Conservation (phyloP, 805 yeast genomes). For the Scheffersomyces coipomensis region DNA sequence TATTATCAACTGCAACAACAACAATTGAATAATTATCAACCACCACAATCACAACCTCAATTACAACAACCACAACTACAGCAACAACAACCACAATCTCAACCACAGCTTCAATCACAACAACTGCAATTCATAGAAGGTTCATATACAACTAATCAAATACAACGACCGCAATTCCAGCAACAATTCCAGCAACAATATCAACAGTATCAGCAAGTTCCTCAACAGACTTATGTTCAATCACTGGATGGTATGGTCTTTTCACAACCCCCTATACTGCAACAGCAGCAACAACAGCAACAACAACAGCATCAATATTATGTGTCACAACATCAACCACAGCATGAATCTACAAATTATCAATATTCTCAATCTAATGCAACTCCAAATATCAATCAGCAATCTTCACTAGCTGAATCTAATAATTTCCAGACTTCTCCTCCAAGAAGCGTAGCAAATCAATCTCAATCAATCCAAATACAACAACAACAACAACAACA, state of each 20-base stretch:
- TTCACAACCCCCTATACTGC: no score
- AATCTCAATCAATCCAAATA: not conserved
- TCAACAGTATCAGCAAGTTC: constrained; percentile 2
- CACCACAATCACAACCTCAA: not conserved
- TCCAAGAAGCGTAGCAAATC: not conserved
- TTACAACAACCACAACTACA: constrained; percentile 3
- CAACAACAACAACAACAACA: not conserved
- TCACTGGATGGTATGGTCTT: no score
- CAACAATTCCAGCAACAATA: constrained; percentile 1
- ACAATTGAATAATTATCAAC: no score
- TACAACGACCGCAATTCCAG: constrained; percentile 9
- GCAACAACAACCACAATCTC: not conserved
- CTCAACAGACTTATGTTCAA: no score
- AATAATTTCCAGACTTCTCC: not conserved
- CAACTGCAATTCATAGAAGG: constrained; percentile 5
- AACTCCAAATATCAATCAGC: not conserved
- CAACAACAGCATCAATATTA: constrained; percentile 7
- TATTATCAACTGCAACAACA: not conserved
- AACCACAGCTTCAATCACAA: not conserved
- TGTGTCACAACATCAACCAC: constrained; percentile 1
- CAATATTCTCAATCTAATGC: constrained; percentile 11
- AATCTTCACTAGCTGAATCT: not conserved
- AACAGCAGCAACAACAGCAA: constrained; percentile 8
- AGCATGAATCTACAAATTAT: constrained; percentile 3
- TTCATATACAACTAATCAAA: constrained; percentile 1